These are phyloP conservation scores for Orychophragmus violaceus DNA, from an alignment of 345 rosid species.

Conservation along the genomic window DNA sequence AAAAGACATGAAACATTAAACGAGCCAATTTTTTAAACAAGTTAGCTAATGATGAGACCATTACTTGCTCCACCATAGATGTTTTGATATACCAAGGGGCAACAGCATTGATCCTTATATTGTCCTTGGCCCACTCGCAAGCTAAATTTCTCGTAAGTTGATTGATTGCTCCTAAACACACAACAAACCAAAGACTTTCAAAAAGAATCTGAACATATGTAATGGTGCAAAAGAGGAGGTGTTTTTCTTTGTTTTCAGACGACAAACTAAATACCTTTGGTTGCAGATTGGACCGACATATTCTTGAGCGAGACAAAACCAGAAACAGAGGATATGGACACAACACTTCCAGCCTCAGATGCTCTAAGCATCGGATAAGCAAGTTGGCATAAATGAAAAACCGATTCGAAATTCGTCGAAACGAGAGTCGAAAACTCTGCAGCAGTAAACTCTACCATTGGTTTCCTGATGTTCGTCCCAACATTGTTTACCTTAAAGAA, in stretches of 20 bases:
- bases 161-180: slow-evolving; percentile 57
- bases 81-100: slow-evolving; percentile 90
- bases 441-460: slow-evolving; percentile 48
- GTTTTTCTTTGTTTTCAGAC: background rate
- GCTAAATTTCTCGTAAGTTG: slow-evolving; percentile 70
- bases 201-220: no score
- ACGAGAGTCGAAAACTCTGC: slow-evolving; percentile 57
- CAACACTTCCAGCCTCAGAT: slow-evolving; percentile 55
- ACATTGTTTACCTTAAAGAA: slow-evolving; percentile 57
- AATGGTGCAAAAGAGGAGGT: background rate
- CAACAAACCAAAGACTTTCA: no score
- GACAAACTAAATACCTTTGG: slow-evolving; percentile 46
- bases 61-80: slow-evolving; percentile 75
- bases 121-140: slow-evolving; percentile 85
- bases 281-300: slow-evolving; percentile 68
- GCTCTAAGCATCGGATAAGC: slow-evolving; percentile 58
- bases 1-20: slow-evolving; percentile 5
- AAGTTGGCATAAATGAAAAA: slow-evolving; percentile 67
- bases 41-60: background rate
- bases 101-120: slow-evolving; percentile 70
- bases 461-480: slow-evolving; percentile 68
- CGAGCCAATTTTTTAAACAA: background rate
- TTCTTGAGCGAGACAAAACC: slow-evolving; percentile 66
- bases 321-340: slow-evolving; percentile 65
- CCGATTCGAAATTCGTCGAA: slow-evolving; percentile 67